Evolutionary conservation across 768 basidiomycete genomes (phyloP), one percentile per base, ranked within the genome.

Genomic region (Leccinum ochraceum): DNA sequence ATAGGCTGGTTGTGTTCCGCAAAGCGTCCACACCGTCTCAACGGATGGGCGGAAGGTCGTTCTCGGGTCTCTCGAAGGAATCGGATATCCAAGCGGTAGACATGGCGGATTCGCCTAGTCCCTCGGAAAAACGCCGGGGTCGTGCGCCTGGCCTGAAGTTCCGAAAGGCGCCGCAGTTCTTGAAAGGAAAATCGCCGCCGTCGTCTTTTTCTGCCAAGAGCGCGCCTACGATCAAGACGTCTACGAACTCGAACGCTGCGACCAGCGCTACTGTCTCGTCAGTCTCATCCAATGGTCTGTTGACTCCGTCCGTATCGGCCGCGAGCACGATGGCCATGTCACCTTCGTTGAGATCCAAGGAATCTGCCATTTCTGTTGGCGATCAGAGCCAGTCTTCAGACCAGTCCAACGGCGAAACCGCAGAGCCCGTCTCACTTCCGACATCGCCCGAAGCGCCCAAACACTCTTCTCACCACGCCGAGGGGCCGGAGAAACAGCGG

Each of bases 1-100:
- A 95, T 71, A 81, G 85, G 59, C 78, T 96, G 57, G 86, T 90
- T 16, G 92, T 94, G 22, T 94, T 94, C 83, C 83, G 92, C 57
- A 94, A 93, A 71, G 81, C 82, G n/a, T 86, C 88, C 14, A 89
- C 87, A 11, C 86, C 89, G 5, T 77, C 78, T 48, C 78, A 81
- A 53, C 78, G 81, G 13, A 66, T 77, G 16, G 71, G 67, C 3
- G 76, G 78, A 6, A 79, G 85, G 24, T 80, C 83, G 7, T 76
- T 81, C 61, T 88, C 89, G 20, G 85, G 83, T 26, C 72, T 83
- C 63, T 89, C 87, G 37, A 80, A 80, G 30, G 79, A 79, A 20
- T 84, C 84, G 9, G 83, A 86, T 42, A 56, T 75, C 7, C 74
- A 75, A 9, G 63, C 68, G 5, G 67, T 77, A 16, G 81, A 81